Percentiles rank a stretch among this genome's conserved stretches.
Conservation (phyloP, 345 rosid genomes). For the Salix dunnii region DNA sequence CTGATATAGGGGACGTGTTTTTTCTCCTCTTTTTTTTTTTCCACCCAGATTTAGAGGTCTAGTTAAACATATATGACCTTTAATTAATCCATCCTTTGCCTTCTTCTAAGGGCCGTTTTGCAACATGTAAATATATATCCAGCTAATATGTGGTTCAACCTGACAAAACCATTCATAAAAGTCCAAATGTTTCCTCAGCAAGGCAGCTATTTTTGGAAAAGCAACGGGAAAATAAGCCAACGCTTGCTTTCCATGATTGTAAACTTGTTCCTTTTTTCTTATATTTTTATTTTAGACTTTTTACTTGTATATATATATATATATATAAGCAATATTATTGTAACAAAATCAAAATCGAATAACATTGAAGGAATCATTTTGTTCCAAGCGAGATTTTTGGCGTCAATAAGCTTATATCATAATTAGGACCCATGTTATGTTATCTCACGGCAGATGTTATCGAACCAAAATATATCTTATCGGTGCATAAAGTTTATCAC, state of each 20-base stretch:
- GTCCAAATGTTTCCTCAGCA: conserved; percentile 15
- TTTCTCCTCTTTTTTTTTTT: conserved; percentile 4
- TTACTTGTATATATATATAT: not conserved
- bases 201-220: conserved; percentile 9
- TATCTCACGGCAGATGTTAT: not conserved
- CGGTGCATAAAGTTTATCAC: not conserved
- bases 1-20: conserved; percentile 11
- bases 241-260: not conserved
- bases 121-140: not conserved
- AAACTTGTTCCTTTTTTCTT: not conserved
- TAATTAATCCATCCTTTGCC: conserved; percentile 3
- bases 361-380: no score
- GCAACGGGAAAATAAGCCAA: not conserved
- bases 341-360: not conserved
- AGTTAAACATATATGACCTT: not conserved
- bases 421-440: no score
- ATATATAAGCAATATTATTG: not conserved
- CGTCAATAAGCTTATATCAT: not conserved
- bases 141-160: not conserved
- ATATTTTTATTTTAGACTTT: no score
- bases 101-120: not conserved
- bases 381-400: not conserved
- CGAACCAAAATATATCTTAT: not conserved
- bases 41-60: conserved; percentile 9
- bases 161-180: not conserved